Conservation (phyloP, 345 rosid species). For the Arabidopsis arenosa region DNA sequence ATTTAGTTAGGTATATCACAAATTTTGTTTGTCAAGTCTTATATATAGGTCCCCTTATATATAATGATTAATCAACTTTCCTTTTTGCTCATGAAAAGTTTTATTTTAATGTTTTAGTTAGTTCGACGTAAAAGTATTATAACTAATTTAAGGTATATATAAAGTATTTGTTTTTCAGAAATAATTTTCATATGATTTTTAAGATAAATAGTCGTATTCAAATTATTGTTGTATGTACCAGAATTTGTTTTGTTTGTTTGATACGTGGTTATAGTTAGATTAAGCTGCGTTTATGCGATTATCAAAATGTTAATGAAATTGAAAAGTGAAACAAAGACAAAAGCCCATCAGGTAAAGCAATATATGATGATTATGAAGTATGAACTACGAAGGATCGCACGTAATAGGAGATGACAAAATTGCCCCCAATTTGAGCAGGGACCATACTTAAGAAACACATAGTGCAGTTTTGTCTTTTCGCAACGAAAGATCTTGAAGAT, state of each 20-base stretch:
- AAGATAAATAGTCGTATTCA: background rate
- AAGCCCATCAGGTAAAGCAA: background rate
- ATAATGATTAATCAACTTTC: background rate
- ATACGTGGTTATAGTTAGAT: background rate
- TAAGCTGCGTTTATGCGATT: background rate
- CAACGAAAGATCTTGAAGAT: slow-evolving; percentile 37
- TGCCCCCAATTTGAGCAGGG: slow-evolving; percentile 4
- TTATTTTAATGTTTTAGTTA: background rate
- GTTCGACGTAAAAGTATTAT: background rate
- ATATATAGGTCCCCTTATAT: background rate
- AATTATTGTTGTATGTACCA: background rate
- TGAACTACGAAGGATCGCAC: background rate
- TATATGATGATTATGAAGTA: background rate
- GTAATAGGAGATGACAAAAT: background rate
- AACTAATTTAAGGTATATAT: background rate
- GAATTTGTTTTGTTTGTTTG: background rate
- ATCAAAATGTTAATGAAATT: background rate
- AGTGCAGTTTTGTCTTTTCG: slow-evolving; percentile 24
- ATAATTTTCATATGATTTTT: background rate
- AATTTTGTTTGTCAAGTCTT: slow-evolving; percentile 18
- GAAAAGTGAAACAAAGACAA: background rate
- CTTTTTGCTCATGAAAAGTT: background rate
- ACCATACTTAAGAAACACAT: slow-evolving; percentile 16
- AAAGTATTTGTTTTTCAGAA: background rate
- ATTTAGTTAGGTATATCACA: slow-evolving; percentile 31